These are phyloP conservation scores for Sclerotinia trifoliorum DNA, from an alignment of 2,329 filamentous ascomycete genomes.

Conservation along the genomic window DNA sequence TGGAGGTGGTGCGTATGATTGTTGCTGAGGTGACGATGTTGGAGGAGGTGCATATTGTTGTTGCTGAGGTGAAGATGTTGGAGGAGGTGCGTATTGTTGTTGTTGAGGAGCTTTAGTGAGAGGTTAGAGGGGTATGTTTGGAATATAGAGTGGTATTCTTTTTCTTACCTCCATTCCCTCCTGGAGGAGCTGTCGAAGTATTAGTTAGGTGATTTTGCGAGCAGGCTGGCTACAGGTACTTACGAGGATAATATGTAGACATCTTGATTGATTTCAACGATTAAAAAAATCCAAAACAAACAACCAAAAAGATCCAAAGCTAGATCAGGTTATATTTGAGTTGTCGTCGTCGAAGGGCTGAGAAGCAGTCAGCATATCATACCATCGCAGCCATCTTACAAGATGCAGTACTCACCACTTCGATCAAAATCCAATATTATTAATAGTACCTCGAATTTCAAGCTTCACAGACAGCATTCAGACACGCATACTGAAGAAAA, in stretches of 20 bases:
- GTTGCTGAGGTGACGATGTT: too few relatives aligned
- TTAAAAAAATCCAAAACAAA: neutral
- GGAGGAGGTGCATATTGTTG: too few relatives aligned
- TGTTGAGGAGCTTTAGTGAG: conserved; percentile 21
- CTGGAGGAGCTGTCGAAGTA: conserved; percentile 35
- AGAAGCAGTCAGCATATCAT: conserved; percentile 15
- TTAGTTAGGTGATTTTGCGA: conserved; percentile 27
- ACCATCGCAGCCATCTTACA: neutral
- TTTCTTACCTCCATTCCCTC: conserved; percentile 32
- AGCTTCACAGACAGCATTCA: neutral
- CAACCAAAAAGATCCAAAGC: neutral
- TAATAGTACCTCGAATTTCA: neutral
- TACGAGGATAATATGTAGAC: conserved; percentile 41
- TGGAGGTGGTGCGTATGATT: too few relatives aligned
- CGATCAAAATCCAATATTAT: neutral
- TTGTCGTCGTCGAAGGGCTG: neutral
- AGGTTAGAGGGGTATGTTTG: conserved; percentile 9
- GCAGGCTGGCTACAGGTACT: conserved; percentile 26
- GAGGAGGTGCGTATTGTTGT: too few relatives aligned
- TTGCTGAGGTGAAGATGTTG: too few relatives aligned
- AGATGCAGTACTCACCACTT: neutral
- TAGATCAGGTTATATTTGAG: neutral
- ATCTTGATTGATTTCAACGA: conserved; percentile 27
- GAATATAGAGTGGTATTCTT: conserved; percentile 3
- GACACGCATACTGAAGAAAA: neutral